Conservation (phyloP, 495 filamentous ascomycete species). For the Tuber melanosporum region DNA sequence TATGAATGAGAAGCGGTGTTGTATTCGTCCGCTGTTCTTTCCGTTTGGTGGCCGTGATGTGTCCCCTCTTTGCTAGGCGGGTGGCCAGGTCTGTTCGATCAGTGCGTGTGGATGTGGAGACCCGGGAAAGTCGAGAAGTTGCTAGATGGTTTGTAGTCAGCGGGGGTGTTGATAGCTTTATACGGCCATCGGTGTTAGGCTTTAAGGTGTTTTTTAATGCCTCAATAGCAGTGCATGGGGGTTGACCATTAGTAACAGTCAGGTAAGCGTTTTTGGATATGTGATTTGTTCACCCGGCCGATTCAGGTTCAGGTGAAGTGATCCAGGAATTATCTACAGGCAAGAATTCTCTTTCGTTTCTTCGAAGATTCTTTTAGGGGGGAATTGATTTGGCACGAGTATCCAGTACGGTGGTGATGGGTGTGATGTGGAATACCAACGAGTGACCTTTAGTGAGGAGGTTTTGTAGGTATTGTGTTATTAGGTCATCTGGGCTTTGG, state of each 20-base stretch:
- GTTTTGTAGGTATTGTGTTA: not conserved
- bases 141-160: not conserved
- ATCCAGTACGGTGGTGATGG: not conserved
- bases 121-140: not conserved
- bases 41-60: not conserved
- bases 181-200: not conserved
- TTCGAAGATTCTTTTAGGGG: not conserved
- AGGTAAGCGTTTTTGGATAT: not conserved
- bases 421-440: not conserved
- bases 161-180: not conserved
- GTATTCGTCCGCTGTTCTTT: not conserved
- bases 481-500: not conserved
- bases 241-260: not conserved
- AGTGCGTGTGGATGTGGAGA: not conserved
- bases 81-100: not conserved
- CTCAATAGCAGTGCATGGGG: not conserved
- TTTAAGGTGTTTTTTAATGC: not conserved
- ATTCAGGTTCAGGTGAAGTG: not conserved
- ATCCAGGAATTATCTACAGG: not conserved
- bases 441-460: not conserved
- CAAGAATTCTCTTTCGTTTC: not conserved
- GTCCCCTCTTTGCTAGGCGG: not conserved
- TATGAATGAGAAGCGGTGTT: not conserved
- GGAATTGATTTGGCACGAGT: not conserved
- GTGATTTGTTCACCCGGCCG: not conserved